Percentiles rank a stretch among this genome's conserved stretches.
phyloP scores from a whole-genome alignment of 345 rosid genomes.

The Excoecaria cochinchinensis region DNA sequence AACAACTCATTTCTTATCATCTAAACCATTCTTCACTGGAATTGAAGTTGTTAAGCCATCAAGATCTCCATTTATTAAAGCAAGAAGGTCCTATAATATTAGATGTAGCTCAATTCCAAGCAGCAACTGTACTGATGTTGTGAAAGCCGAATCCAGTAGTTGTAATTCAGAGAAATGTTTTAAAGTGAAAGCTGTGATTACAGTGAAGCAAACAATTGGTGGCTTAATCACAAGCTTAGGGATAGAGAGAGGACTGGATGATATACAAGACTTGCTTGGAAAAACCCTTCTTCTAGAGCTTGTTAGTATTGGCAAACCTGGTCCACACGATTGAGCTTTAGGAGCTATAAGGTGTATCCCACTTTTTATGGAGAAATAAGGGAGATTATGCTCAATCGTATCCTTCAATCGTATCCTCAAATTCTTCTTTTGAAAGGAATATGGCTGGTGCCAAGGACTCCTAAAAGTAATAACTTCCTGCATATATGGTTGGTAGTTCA shows the following conservation, averaged over 20 bases:
- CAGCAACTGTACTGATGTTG: background rate
- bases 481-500: too few relatives aligned
- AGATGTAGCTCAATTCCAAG: background rate
- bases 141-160: slow-evolving; percentile 13
- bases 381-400: too few relatives aligned
- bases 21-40: slow-evolving; percentile 37
- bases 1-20: slow-evolving; percentile 11
- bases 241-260: slow-evolving; percentile 39
- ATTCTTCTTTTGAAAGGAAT: too few relatives aligned
- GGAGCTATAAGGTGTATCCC: too few relatives aligned
- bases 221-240: slow-evolving; percentile 31
- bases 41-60: slow-evolving; percentile 15
- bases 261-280: slow-evolving; percentile 45
- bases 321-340: too few relatives aligned
- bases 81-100: background rate
- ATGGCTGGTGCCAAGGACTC: too few relatives aligned
- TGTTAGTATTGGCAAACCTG: too few relatives aligned
- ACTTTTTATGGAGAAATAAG: too few relatives aligned
- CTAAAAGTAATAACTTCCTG: too few relatives aligned
- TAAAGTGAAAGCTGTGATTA: slow-evolving; percentile 40
- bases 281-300: slow-evolving; percentile 55
- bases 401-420: too few relatives aligned
- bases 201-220: slow-evolving; percentile 31
- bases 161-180: background rate
- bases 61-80: background rate